Evolutionary conservation across 1,139 yeast genomes (phyloP).

Genomic region (Debaryomycetaceae sp.): DNA sequence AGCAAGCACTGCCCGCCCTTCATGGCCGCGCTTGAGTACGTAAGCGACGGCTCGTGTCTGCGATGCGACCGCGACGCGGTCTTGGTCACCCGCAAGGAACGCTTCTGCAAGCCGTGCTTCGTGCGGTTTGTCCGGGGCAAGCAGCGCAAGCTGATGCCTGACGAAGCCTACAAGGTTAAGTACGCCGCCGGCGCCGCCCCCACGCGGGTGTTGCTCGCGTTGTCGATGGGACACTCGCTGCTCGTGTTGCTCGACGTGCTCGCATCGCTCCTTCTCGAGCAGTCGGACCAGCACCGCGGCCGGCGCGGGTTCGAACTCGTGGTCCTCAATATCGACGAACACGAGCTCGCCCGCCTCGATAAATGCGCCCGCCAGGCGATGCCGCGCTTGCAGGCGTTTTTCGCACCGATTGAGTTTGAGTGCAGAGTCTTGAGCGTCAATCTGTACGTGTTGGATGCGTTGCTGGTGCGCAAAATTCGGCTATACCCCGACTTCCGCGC

Average conservation of each 20-base stretch:
- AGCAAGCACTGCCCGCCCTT: no score
- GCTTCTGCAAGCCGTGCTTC: conserved; percentile 70
- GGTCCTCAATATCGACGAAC: conserved; percentile 50
- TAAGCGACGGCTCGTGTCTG: no score
- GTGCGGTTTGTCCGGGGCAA: conserved; percentile 68
- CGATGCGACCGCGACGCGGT: conserved; percentile 54
- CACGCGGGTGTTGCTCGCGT: conserved; percentile 51
- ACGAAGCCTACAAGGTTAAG: conserved; percentile 66
- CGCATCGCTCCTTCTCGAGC: conserved; percentile 58
- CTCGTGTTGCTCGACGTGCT: conserved; percentile 65
- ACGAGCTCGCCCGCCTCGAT: conserved; percentile 14
- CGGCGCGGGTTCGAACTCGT: conserved; percentile 63
- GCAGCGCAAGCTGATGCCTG: conserved; percentile 71
- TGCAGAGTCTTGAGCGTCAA: conserved; percentile 37
- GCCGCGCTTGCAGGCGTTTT: conserved; percentile 18
- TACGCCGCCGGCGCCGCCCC: conserved; percentile 34
- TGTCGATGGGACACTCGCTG: conserved; percentile 66
- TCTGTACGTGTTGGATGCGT: conserved; percentile 26
- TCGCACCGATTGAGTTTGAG: conserved; percentile 21
- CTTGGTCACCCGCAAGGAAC: conserved; percentile 62
- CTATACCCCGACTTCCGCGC: conserved; percentile 17
- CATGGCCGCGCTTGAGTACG: no score
- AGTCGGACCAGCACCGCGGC: conserved; percentile 54
- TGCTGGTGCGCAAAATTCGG: conserved; percentile 22
- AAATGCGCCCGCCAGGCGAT: conserved; percentile 15